phyloP scores from a whole-genome alignment of 2,329 filamentous ascomycete species.

The Calonectria henricotiae region DNA sequence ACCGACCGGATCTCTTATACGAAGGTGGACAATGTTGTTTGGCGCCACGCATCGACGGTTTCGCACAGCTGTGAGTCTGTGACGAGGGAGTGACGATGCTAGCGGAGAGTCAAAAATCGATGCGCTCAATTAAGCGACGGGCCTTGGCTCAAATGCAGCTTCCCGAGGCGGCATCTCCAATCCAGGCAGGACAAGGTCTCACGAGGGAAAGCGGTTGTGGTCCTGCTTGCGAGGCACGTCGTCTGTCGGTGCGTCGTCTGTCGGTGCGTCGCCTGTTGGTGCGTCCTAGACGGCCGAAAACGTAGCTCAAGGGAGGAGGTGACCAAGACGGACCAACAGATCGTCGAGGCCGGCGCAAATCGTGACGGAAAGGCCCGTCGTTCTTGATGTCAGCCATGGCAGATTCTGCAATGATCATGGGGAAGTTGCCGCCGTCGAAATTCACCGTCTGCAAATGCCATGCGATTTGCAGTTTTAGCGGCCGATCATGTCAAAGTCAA shows the following conservation, averaged over 20 bases:
- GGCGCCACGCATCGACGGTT: constrained; percentile 29
- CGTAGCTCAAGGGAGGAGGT: constrained; percentile 20
- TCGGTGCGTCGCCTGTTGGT: not conserved
- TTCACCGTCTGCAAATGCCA: constrained; percentile 1
- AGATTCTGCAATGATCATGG: not conserved
- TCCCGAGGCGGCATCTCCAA: constrained; percentile 15
- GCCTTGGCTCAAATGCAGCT: constrained; percentile 10
- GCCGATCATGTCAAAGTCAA: constrained; percentile 1
- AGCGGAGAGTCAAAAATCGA: constrained; percentile 23
- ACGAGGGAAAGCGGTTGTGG: constrained; percentile 2
- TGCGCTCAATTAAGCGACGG: constrained; percentile 7
- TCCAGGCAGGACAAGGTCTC: constrained; percentile 13
- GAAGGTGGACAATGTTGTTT: not conserved
- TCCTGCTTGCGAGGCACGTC: constrained; percentile 3
- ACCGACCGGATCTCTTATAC: constrained; percentile 9
- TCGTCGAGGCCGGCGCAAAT: not conserved
- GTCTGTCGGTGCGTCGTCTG: not conserved
- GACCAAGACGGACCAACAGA: not conserved
- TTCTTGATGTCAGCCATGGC: too few relatives aligned
- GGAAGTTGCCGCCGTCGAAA: constrained; percentile 1
- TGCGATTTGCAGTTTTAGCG: constrained; percentile 4
- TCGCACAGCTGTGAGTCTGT: not conserved
- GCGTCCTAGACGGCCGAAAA: constrained; percentile 7
- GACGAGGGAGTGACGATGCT: not conserved
- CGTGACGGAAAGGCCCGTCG: not conserved